Evolutionary conservation across 176 grass and related monocot species (phyloP).

Genomic region (Tuctoria greenei): DNA sequence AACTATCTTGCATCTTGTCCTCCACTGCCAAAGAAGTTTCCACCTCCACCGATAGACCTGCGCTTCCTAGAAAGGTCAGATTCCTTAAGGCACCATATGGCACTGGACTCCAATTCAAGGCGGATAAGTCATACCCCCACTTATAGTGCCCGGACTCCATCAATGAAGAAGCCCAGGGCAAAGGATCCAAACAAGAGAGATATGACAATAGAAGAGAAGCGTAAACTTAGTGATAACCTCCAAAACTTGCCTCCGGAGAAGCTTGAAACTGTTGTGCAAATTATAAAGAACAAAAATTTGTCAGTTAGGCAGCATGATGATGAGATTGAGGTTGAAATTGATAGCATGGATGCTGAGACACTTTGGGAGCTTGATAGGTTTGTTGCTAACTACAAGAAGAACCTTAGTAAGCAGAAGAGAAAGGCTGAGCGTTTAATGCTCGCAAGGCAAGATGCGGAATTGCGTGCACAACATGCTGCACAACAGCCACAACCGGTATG

Average conservation of each 20-base stretch:
- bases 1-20: conserved; percentile 52
- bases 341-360: conserved; percentile 94
- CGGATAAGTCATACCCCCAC: conserved; percentile 50
- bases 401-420: conserved; percentile 93
- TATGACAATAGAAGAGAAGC: conserved; percentile 98
- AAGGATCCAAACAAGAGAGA: conserved; percentile 92
- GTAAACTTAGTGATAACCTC: conserved; percentile 79
- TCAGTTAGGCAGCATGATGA: conserved; percentile 87
- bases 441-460: conserved; percentile 56
- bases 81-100: conserved; percentile 44
- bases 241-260: conserved; percentile 86
- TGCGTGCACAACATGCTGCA: conserved; percentile 39
- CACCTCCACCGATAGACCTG: conserved; percentile 50
- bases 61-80: conserved; percentile 74
- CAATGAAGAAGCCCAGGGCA: conserved; percentile 91
- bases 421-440: conserved; percentile 90
- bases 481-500: conserved; percentile 58
- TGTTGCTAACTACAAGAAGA: conserved; percentile 94
- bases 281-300: conserved; percentile 90
- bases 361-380: conserved; percentile 98
- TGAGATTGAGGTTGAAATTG: conserved; percentile 98
- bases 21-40: conserved; percentile 57
- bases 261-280: conserved; percentile 74
- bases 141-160: conserved; percentile 50
- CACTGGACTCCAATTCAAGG: conserved; percentile 54